These are phyloP conservation scores for Grosmannia clavigera DNA, from an alignment of 2,329 filamentous ascomycete species.

Conservation along the genomic window DNA sequence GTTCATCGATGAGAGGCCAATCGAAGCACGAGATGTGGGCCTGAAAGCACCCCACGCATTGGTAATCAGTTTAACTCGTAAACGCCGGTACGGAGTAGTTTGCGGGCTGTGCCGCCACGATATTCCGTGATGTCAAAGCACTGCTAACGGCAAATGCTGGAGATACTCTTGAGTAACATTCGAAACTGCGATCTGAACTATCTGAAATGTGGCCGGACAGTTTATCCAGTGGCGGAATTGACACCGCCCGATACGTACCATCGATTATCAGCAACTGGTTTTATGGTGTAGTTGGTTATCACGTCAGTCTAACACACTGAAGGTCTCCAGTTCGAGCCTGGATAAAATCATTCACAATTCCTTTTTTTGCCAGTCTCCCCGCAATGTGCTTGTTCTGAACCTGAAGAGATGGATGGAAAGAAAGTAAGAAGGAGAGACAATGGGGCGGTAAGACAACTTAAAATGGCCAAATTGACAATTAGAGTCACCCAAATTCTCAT, in stretches of 20 bases:
- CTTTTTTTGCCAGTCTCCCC: neutral
- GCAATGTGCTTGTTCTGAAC: neutral
- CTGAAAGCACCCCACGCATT: neutral
- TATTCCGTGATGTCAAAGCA: too few species aligned
- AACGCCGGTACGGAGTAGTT: too few species aligned
- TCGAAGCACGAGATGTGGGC: too few species aligned
- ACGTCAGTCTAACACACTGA: constrained; percentile 6
- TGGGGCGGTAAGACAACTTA: too few species aligned
- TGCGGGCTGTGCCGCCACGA: neutral
- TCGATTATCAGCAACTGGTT: neutral
- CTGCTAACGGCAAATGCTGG: too few species aligned
- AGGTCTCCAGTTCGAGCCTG: constrained; percentile 4
- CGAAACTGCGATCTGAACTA: neutral
- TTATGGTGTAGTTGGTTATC: constrained; percentile 5
- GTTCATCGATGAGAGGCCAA: too few species aligned
- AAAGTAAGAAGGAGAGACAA: too few species aligned
- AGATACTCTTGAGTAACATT: too few species aligned
- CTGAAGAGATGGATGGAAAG: too few species aligned
- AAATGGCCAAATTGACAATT: too few species aligned
- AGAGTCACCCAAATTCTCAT: too few species aligned
- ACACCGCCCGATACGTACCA: neutral
- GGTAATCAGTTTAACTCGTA: neutral
- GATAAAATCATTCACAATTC: neutral
- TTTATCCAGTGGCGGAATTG: neutral
- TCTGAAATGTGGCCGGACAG: neutral